Percentiles rank a stretch among this genome's conserved stretches.
phyloP scores from a whole-genome alignment of 2,329 filamentous ascomycete genomes.

The Cladophialophora chaetospira region DNA sequence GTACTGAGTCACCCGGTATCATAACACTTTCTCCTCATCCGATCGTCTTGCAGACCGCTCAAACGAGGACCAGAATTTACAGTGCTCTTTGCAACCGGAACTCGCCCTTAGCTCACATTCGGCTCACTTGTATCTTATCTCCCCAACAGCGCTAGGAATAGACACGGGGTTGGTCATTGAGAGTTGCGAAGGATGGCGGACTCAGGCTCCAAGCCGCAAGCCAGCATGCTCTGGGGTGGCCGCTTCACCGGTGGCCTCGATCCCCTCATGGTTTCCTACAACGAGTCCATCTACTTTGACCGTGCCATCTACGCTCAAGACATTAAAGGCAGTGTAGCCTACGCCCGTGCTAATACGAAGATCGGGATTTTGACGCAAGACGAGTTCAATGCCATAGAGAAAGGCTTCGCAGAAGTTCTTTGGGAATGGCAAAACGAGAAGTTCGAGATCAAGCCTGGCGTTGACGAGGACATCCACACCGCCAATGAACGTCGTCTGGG shows the following conservation, averaged over 20 bases:
- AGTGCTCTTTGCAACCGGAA: too few species aligned
- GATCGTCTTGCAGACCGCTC: too few species aligned
- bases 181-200: not conserved
- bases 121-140: not conserved
- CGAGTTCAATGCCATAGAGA: conserved; percentile 74
- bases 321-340: conserved; percentile 77
- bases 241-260: conserved; percentile 69
- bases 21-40: too few species aligned
- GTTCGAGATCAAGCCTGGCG: conserved; percentile 2
- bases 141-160: not conserved
- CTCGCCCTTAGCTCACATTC: not conserved
- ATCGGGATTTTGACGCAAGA: conserved; percentile 70
- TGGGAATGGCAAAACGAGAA: conserved; percentile 9
- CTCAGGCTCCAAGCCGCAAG: conserved; percentile 16
- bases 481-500: conserved; percentile 72
- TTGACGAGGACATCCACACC: conserved; percentile 57
- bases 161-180: not conserved
- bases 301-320: conserved; percentile 76
- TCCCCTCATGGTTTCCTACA: conserved; percentile 84
- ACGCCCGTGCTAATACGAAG: conserved; percentile 76
- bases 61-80: too few species aligned
- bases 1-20: too few species aligned
- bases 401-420: conserved; percentile 57
- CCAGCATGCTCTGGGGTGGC: conserved; percentile 36
- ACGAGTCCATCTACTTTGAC: conserved; percentile 76